phyloP scores from a whole-genome alignment of 192 early-diverging fungal genomes.

The Rhizophagus prolifer region DNA sequence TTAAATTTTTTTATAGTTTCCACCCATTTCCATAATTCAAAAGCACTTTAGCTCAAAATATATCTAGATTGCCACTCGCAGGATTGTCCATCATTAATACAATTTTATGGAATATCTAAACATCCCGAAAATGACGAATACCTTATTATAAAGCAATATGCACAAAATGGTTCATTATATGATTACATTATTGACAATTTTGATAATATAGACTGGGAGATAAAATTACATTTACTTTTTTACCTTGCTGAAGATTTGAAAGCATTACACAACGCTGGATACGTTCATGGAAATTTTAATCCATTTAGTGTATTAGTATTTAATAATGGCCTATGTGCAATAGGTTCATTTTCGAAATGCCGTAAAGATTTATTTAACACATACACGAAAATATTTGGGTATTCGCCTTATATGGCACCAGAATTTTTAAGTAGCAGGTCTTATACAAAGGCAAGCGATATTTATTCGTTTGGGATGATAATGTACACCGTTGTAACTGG shows the following conservation, averaged over 20 bases:
- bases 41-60: background rate
- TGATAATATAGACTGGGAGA: background rate
- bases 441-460: background rate
- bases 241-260: background rate
- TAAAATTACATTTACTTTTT: background rate
- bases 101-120: background rate
- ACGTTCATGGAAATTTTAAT: background rate
- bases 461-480: constrained; percentile 5
- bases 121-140: background rate
- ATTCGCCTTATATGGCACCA: background rate
- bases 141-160: background rate
- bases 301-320: background rate
- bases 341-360: background rate
- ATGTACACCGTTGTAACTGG: background rate
- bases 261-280: background rate
- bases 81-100: background rate
- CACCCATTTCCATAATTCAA: no score
- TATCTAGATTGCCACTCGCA: background rate
- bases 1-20: no score
- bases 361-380: no score
- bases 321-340: background rate
- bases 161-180: background rate
- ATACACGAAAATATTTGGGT: no score
- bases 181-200: background rate
- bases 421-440: background rate